Evolutionary conservation across 345 rosid species (phyloP).

Genomic region (Rubroshorea leprosula): DNA sequence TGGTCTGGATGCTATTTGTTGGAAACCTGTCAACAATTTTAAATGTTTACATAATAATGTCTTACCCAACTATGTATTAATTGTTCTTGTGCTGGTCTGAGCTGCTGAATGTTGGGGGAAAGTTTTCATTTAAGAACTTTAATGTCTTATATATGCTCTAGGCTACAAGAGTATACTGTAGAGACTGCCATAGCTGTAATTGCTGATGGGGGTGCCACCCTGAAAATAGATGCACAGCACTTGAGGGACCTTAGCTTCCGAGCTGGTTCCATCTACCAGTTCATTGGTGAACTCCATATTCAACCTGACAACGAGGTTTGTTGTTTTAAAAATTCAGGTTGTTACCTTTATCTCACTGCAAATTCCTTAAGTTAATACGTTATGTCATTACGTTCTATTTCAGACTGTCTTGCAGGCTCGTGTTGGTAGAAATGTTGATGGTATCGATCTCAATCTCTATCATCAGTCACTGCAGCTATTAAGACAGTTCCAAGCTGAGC

Average conservation of each 20-base stretch:
- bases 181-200: conserved; percentile 52
- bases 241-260: conserved; percentile 63
- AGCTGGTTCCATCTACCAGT: conserved; percentile 60
- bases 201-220: conserved; percentile 43
- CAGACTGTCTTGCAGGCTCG: conserved; percentile 75
- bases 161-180: conserved; percentile 52
- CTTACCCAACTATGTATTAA: not conserved
- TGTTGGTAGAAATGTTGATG: conserved; percentile 76
- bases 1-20: no score
- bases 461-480: conserved; percentile 54
- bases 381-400: conserved; percentile 5
- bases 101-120: no score
- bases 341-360: not conserved
- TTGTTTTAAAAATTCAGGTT: not conserved
- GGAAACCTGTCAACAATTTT: no score
- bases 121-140: conserved; percentile 4
- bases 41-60: no score
- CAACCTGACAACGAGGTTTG: conserved; percentile 49
- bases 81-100: not conserved
- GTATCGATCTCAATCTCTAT: conserved; percentile 70
- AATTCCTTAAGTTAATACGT: not conserved
- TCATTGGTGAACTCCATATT: conserved; percentile 78
- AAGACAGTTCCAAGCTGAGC: conserved; percentile 50
- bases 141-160: conserved; percentile 15
- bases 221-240: conserved; percentile 61